A percentile compares a stretch with the other conserved stretches of the same genome.
Evolutionary conservation across 768 basidiomycete species (phyloP).

Genomic region (Tulasnella sp.): DNA sequence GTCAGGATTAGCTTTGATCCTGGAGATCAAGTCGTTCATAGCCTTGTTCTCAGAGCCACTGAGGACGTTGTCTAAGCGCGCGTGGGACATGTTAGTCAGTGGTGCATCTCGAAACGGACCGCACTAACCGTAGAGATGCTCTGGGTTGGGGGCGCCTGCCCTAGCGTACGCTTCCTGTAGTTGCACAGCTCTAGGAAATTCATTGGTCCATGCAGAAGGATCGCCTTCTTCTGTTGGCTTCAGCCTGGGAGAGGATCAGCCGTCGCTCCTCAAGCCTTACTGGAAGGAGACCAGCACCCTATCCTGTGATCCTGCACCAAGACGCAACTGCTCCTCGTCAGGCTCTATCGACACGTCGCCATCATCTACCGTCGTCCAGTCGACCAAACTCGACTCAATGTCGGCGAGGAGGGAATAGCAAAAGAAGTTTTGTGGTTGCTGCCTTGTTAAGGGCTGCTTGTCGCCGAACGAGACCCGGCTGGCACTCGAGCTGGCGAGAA

Average conservation of each 20-base stretch:
- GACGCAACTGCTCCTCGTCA: conserved; percentile 49
- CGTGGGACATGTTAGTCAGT: neutral
- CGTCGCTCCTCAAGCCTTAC: conserved; percentile 37
- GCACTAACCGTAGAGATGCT: conserved; percentile 29
- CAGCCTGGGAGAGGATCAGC: conserved; percentile 43
- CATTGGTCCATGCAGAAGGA: conserved; percentile 35
- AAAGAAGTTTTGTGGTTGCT: neutral
- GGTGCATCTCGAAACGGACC: conserved; percentile 42
- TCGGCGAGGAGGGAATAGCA: conserved; percentile 43
- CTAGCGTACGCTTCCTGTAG: conserved; percentile 29
- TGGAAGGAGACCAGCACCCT: conserved; percentile 83
- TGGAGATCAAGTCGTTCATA: no score
- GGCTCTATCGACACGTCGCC: conserved; percentile 51
- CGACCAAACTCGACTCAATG: conserved; percentile 70
- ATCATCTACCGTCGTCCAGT: conserved; percentile 56
- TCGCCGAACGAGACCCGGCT: neutral
- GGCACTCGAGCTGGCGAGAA: neutral
- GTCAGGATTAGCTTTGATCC: no score
- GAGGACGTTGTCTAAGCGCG: conserved; percentile 55
- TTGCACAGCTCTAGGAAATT: conserved; percentile 24
- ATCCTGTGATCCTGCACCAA: conserved; percentile 38
- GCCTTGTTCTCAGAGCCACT: conserved; percentile 73
- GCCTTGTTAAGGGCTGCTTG: conserved; percentile 14
- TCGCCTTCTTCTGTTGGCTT: conserved; percentile 49
- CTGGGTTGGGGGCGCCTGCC: conserved; percentile 37